Base-by-base conservation (phyloP, 352 stramenopile species). In the Phytophthora chlamydospora region DNA sequence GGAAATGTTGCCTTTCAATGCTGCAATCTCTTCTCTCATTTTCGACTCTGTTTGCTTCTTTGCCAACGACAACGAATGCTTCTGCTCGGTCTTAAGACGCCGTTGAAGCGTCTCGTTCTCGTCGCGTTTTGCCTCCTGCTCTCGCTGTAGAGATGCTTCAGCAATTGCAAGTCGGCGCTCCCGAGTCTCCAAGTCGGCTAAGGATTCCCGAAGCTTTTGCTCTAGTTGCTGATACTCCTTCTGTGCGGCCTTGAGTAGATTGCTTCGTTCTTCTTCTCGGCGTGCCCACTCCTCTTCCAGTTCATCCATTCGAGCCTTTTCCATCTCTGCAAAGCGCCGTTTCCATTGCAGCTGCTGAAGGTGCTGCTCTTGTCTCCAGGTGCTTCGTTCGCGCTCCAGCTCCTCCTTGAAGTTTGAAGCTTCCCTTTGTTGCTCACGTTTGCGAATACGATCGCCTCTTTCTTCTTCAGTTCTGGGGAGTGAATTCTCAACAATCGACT, bases 261-360 rank as follows among this genome's bases (percentile, higher is more conserved):
- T 66, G 40, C 71, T 89, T 9, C 83, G 70, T 43, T 94, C 85
- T 68, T 92, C 85, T 65, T 93, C 85, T 16, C 83, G 74, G 11
- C 79, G 71, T 10, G 83, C 85, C 85, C 85, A 93, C 57, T 93
- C 83, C 4, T 89, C 78, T 35, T 95, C 83, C 5, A 95, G 60
- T 31, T 89, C 80, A 14, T 86, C 72, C 83, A 95, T 95, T 6
- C 85, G 68, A 10, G 62, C 62, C 17, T 86, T 88, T 47, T 92
- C 81, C 35, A 69, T 73, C 35, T 75, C 78, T 33, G 79, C 69
- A 49, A 88, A 54, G 4, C 76, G 70, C 33, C 69, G 67, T 58
- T 79, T 90, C 76, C 80, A 87, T 47, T 88, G 71, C 7, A 66
- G 51, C 47, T 88, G 78, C 19, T 82, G 66, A 12, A 63, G 33